Evolutionary conservation across 2,329 filamentous ascomycete species (phyloP).

Genomic region (Pezicula rhizophila): DNA sequence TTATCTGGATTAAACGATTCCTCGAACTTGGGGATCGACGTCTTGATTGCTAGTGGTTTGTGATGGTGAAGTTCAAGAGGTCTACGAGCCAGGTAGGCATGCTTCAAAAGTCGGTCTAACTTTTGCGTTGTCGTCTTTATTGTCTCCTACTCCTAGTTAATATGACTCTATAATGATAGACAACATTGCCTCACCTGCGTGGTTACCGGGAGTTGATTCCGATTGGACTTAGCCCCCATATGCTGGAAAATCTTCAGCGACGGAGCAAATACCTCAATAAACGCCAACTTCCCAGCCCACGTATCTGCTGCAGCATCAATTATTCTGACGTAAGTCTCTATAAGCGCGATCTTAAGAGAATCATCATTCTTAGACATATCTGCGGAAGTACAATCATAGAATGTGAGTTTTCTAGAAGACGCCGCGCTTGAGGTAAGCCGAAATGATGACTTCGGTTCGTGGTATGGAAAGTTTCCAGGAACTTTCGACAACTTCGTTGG

Average conservation of each 20-base stretch:
- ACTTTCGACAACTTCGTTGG: slow-evolving; percentile 42
- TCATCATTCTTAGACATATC: slow-evolving; percentile 20
- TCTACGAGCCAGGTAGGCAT: slow-evolving; percentile 61
- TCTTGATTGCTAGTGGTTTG: slow-evolving; percentile 79
- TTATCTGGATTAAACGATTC: slow-evolving; percentile 89
- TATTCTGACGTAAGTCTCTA: slow-evolving; percentile 59
- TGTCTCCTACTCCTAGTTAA: slow-evolving; percentile 19
- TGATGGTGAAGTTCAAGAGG: slow-evolving; percentile 88
- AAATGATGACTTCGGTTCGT: slow-evolving; percentile 45
- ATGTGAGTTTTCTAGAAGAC: slow-evolving; percentile 46
- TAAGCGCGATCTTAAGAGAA: slow-evolving; percentile 49
- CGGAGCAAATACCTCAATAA: slow-evolving; percentile 72
- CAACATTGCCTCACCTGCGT: slow-evolving; percentile 17
- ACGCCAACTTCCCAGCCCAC: slow-evolving; percentile 70
- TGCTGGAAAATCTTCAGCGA: slow-evolving; percentile 52
- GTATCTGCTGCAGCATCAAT: slow-evolving; percentile 62
- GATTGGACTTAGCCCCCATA: slow-evolving; percentile 48
- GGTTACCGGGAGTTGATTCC: slow-evolving; percentile 40
- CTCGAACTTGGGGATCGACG: slow-evolving; percentile 89
- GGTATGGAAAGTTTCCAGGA: slow-evolving; percentile 55
- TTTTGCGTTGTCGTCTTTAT: slow-evolving; percentile 28
- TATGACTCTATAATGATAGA: background rate
- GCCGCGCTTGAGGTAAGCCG: slow-evolving; percentile 42
- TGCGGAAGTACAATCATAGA: slow-evolving; percentile 47
- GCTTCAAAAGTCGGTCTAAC: slow-evolving; percentile 48